Percentiles rank a stretch among this genome's conserved stretches.
phyloP scores from a whole-genome alignment of 192 early-diverging fungal genomes.

The Coemansia sp. region DNA sequence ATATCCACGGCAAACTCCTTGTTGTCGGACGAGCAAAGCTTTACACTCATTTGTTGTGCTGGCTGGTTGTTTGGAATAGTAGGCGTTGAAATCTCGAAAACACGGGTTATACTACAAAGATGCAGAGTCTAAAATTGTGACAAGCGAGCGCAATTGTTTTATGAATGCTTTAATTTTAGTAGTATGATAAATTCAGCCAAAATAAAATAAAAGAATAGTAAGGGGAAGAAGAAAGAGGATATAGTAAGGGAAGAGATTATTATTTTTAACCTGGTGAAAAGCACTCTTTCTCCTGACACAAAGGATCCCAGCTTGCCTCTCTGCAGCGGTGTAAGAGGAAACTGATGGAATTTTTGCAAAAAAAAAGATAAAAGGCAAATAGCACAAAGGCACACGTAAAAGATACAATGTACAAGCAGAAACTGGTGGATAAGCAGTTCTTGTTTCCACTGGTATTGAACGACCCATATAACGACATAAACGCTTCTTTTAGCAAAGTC shows the following conservation, averaged over 20 bases:
- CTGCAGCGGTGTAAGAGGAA: too few species aligned
- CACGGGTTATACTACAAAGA: constrained; percentile 6
- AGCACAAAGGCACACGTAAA: background rate
- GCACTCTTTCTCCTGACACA: too few species aligned
- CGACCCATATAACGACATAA: too few species aligned
- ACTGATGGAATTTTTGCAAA: background rate
- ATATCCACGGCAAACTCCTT: constrained; percentile 63
- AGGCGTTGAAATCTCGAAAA: background rate
- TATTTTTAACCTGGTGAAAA: too few species aligned
- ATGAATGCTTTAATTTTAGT: background rate
- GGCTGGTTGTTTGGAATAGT: background rate
- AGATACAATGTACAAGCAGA: background rate
- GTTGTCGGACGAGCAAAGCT: constrained; percentile 66
- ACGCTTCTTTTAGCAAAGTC: too few species aligned
- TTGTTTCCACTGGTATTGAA: too few species aligned
- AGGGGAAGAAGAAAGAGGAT: background rate
- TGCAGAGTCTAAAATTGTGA: background rate
- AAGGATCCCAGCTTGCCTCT: too few species aligned
- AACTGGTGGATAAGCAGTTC: too few species aligned
- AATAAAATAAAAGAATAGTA: background rate
- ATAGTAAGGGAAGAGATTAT: background rate
- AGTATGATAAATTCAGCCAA: background rate
- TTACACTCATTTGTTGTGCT: constrained; percentile 36
- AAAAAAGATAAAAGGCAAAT: background rate
- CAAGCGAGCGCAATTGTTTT: background rate